A percentile compares a stretch with the other conserved stretches of the same genome.
Evolutionary conservation across 805 yeast species (phyloP).

Genomic region (Danielozyma ontarioensis): DNA sequence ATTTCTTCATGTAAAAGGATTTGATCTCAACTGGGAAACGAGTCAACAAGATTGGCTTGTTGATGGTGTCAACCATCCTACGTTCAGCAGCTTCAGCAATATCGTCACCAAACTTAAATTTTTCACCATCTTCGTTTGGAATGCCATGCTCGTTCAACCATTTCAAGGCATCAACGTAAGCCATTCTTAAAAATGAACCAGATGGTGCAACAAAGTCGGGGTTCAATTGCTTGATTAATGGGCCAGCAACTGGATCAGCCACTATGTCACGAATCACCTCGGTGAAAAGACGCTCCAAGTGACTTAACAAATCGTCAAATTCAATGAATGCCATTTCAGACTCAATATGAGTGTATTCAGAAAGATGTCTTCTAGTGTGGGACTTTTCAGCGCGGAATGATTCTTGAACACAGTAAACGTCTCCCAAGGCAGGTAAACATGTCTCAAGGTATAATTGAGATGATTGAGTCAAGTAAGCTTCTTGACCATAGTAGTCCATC

Average conservation of each 20-base stretch:
- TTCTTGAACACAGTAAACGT: constrained; percentile 95
- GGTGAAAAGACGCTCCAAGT: constrained; percentile 76
- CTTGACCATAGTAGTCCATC: constrained; percentile 93
- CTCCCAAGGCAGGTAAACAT: constrained; percentile 92
- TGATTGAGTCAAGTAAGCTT: constrained; percentile 93
- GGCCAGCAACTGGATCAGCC: constrained; percentile 90
- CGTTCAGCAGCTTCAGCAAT: constrained; percentile 99
- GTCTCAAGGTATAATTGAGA: constrained; percentile 97
- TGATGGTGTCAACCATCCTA: constrained; percentile 93
- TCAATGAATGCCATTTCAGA: constrained; percentile 84
- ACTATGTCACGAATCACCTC: constrained; percentile 68
- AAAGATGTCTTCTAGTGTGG: constrained; percentile 96
- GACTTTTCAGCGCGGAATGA: constrained; percentile 99
- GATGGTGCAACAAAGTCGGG: constrained; percentile 82
- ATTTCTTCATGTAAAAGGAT: constrained; percentile 96
- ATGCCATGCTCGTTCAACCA: constrained; percentile 97
- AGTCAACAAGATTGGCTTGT: constrained; percentile 85
- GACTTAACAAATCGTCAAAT: constrained; percentile 81
- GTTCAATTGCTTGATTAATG: constrained; percentile 84
- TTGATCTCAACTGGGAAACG: constrained; percentile 96
- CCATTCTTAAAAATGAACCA: constrained; percentile 86
- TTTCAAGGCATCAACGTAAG: constrained; percentile 82
- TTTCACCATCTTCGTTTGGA: constrained; percentile 90
- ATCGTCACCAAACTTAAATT: constrained; percentile 95
- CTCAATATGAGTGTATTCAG: constrained; percentile 96